Evolutionary conservation across 2,329 filamentous ascomycete genomes (phyloP).

Genomic region (Dactylellina leptospora): DNA sequence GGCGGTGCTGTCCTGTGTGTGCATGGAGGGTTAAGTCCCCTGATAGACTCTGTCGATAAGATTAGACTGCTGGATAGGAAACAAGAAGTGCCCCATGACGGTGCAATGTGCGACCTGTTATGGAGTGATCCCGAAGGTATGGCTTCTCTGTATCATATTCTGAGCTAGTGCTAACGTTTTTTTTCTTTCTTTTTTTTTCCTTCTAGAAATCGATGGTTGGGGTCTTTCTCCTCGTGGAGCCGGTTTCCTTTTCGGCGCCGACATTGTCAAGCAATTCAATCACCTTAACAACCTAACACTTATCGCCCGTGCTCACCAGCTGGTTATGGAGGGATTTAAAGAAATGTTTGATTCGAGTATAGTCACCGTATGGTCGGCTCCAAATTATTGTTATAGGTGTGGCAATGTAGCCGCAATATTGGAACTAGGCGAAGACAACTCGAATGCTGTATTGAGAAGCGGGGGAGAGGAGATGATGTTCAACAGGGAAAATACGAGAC

Average conservation of each 20-base stretch:
- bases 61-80: conserved; percentile 94
- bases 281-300: conserved; percentile 90
- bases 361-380: conserved; percentile 98
- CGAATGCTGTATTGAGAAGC: conserved; percentile 73
- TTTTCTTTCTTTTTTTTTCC: too few relatives aligned
- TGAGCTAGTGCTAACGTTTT: conserved; percentile 23
- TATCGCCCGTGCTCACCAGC: conserved; percentile 92
- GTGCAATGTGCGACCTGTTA: conserved; percentile 96
- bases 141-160: neutral
- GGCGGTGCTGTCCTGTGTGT: conserved; percentile 88
- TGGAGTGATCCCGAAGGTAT: conserved; percentile 88
- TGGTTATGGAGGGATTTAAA: conserved; percentile 99
- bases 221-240: conserved; percentile 91
- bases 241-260: conserved; percentile 92
- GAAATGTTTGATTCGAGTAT: conserved; percentile 98
- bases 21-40: conserved; percentile 88
- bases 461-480: conserved; percentile 74
- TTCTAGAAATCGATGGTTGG: conserved; percentile 88
- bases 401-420: conserved; percentile 95
- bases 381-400: conserved; percentile 96
- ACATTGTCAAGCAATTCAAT: conserved; percentile 97
- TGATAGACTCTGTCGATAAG: conserved; percentile 93
- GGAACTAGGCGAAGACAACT: conserved; percentile 85
- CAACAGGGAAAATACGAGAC: conserved; percentile 62
- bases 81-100: conserved; percentile 97